Evolutionary conservation across 1,284 basidiomycete species (phyloP).

Genomic region (Apiotrichum siamense): DNA sequence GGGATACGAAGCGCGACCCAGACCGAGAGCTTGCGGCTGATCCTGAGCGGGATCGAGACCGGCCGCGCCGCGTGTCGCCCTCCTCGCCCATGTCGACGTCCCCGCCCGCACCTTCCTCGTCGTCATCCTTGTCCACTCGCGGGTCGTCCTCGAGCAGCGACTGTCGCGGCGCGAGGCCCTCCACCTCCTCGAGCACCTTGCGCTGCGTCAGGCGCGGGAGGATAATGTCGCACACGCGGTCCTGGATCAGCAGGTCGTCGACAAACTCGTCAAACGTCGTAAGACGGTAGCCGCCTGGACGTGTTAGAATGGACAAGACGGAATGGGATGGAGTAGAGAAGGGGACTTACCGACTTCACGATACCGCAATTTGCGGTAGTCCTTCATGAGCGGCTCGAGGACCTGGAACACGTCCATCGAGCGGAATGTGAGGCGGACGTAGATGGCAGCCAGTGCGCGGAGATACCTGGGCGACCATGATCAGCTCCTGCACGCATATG

Average conservation of each 20-base stretch:
- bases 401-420: conserved; percentile 85
- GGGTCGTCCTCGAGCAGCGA: conserved; percentile 56
- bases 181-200: conserved; percentile 80
- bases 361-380: conserved; percentile 82
- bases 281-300: conserved; percentile 67
- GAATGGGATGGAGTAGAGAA: neutral
- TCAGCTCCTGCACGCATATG: too few relatives aligned
- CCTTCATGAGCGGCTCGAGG: conserved; percentile 87
- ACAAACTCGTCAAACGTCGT: conserved; percentile 91
- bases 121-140: conserved; percentile 14
- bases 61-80: conserved; percentile 19
- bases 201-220: conserved; percentile 83
- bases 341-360: conserved; percentile 65
- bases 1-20: conserved; percentile 16
- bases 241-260: conserved; percentile 75
- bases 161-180: conserved; percentile 75
- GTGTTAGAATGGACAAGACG: neutral
- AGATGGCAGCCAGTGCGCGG: conserved; percentile 85
- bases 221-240: conserved; percentile 94
- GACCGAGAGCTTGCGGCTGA: conserved; percentile 22
- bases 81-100: conserved; percentile 15
- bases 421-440: conserved; percentile 88
- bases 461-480: too few relatives aligned
- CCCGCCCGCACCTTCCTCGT: conserved; percentile 10
- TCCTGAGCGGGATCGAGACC: conserved; percentile 20